Conservation (phyloP, 2,329 filamentous ascomycete species). For the Aspergillus sojae region DNA sequence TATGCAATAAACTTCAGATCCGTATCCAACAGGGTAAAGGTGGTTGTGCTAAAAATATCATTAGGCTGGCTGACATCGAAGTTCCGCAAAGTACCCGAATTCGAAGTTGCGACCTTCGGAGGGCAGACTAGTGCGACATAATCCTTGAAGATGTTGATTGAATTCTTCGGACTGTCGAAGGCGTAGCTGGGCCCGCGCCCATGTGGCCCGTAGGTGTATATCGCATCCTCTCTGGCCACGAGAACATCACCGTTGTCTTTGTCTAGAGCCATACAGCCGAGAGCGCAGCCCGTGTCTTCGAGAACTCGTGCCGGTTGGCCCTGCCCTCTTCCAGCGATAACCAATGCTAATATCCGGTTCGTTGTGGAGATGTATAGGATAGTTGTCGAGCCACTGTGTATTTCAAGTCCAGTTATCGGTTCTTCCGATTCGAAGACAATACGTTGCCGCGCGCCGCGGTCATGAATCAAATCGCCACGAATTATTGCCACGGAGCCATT, state of each 20-base stretch:
- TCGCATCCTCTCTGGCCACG: constrained; percentile 90
- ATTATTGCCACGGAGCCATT: constrained; percentile 95
- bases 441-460: constrained; percentile 89
- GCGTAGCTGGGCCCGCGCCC: constrained; percentile 86
- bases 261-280: constrained; percentile 94
- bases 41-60: constrained; percentile 81
- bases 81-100: constrained; percentile 66
- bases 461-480: constrained; percentile 90
- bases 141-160: constrained; percentile 76
- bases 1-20: constrained; percentile 88
- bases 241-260: constrained; percentile 79
- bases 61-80: constrained; percentile 75
- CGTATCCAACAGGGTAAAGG: constrained; percentile 88
- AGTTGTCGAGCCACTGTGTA: constrained; percentile 65
- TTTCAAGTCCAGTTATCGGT: constrained; percentile 88
- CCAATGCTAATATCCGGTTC: constrained; percentile 79
- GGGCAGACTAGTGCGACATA: constrained; percentile 88
- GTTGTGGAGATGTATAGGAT: constrained; percentile 93
- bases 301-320: constrained; percentile 84
- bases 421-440: constrained; percentile 97
- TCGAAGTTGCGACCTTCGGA: constrained; percentile 60
- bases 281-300: constrained; percentile 84
- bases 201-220: constrained; percentile 87
- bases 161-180: constrained; percentile 87
- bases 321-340: constrained; percentile 85